Conservation (phyloP, 805 yeast species). For the Cyberlindnera mrakii region DNA sequence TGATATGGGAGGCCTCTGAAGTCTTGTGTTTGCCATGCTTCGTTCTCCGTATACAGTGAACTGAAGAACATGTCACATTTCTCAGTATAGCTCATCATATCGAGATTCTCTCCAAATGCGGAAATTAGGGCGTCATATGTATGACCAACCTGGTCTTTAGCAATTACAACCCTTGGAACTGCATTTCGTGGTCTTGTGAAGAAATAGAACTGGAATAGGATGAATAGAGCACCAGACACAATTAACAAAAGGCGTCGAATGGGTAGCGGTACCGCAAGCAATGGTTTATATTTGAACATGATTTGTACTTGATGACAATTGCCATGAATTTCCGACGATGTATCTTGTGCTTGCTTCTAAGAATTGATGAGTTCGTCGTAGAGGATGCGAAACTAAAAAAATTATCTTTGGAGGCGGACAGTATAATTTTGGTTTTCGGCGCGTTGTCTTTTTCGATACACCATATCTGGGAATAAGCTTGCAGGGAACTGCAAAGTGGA, state of each 20-base stretch:
- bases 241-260: not conserved
- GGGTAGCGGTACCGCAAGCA: no score
- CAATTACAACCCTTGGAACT: not conserved
- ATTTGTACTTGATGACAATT: no score
- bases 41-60: constrained; percentile 16
- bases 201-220: constrained; percentile 1
- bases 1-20: constrained; percentile 16
- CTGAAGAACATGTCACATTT: constrained; percentile 27
- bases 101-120: not conserved
- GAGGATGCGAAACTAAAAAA: no score
- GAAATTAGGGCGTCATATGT: not conserved
- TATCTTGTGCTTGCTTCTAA: no score
- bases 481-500: no score
- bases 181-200: not conserved
- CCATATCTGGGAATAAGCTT: no score
- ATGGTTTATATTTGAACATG: no score
- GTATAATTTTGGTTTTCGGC: no score
- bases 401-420: no score
- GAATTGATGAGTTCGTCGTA: no score
- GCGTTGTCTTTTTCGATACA: no score
- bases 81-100: constrained; percentile 11
- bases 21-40: constrained; percentile 19
- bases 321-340: no score
- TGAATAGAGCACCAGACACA: not conserved
- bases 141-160: not conserved